Percentiles rank a stretch among this genome's conserved stretches.
phyloP scores from a whole-genome alignment of 345 rosid genomes.

The Eucalyptus erythrocorys region DNA sequence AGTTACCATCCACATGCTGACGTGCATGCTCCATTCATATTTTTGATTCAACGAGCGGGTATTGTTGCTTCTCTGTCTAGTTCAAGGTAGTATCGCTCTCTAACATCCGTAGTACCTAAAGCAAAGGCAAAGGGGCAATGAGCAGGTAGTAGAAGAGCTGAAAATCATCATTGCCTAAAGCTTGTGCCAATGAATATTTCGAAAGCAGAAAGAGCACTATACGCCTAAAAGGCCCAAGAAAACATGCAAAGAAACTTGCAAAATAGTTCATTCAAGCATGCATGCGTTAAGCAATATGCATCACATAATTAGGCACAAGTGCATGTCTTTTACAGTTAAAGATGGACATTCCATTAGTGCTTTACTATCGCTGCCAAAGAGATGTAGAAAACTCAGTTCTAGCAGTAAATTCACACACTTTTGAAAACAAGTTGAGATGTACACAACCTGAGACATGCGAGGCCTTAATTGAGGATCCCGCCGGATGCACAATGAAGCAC shows the following conservation, averaged over 20 bases:
- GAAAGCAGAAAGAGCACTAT: not conserved
- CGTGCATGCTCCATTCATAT: not conserved
- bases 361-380: not conserved
- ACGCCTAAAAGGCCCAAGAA: not conserved
- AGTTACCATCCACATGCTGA: not conserved
- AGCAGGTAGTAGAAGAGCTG: not conserved
- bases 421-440: not conserved
- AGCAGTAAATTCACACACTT: not conserved
- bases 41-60: not conserved
- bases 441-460: conserved; percentile 88
- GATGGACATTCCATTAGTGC: not conserved
- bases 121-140: not conserved
- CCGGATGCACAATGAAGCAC: conserved; percentile 84
- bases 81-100: conserved; percentile 51
- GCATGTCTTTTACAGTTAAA: not conserved
- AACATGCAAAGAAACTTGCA: not conserved
- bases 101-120: conserved; percentile 79
- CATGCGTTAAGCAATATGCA: not conserved
- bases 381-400: not conserved
- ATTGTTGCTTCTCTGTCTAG: not conserved
- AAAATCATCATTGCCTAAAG: not conserved
- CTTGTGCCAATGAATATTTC: not conserved
- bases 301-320: not conserved
- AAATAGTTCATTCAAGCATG: not conserved
- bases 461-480: conserved; percentile 84